Conservation (phyloP, 78 protist genomes). For the Dictyostelium purpureum region DNA sequence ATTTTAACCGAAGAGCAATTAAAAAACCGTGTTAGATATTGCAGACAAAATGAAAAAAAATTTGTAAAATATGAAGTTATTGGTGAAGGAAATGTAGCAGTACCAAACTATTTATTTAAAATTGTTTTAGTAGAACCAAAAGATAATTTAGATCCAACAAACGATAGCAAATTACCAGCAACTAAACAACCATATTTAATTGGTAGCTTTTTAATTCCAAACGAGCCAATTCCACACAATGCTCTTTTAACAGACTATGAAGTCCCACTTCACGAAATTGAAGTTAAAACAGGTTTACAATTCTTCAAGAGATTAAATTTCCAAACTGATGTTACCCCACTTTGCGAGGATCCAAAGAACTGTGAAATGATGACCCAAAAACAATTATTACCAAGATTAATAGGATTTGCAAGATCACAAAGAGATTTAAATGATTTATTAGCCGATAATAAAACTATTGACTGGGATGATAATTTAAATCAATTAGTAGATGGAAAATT, state of each 20-base stretch:
- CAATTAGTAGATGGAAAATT: background rate
- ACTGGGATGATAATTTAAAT: conserved; percentile 1
- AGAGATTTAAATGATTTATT: background rate
- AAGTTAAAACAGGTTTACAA: conserved; percentile 32
- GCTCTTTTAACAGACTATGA: conserved; percentile 7
- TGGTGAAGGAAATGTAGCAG: conserved; percentile 66
- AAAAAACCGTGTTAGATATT: background rate
- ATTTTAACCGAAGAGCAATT: background rate
- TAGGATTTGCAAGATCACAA: background rate
- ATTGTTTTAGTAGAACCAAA: conserved; percentile 27
- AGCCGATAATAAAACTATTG: background rate
- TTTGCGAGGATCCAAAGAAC: conserved; percentile 22
- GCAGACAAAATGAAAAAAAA: background rate
- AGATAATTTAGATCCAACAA: background rate
- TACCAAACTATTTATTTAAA: conserved; percentile 63
- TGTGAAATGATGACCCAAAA: conserved; percentile 36
- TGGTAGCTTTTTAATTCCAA: conserved; percentile 44
- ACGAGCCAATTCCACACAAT: conserved; percentile 13
- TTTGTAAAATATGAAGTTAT: conserved; percentile 56
- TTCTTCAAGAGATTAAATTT: conserved; percentile 17
- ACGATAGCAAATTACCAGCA: background rate
- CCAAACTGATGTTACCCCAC: background rate
- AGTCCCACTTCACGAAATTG: conserved; percentile 25
- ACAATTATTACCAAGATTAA: background rate
- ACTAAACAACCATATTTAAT: background rate